phyloP scores from a whole-genome alignment of 129 eudicot species.

The Ambrosia artemisiifolia region DNA sequence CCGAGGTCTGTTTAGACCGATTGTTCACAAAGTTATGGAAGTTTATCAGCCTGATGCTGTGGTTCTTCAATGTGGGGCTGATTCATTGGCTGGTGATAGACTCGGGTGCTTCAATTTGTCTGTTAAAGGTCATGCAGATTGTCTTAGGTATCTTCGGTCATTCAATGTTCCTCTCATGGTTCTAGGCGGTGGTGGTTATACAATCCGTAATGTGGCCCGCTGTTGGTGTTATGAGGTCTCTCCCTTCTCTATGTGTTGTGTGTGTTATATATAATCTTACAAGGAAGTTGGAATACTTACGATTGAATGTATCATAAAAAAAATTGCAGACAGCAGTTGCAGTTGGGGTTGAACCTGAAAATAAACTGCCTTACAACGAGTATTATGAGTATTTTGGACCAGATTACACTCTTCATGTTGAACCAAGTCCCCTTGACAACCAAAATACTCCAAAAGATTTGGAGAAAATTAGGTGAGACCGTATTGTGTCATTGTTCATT shows the following conservation, averaged over 20 bases:
- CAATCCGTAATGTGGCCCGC: slow-evolving; percentile 81
- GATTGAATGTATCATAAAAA: background rate
- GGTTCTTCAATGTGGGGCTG: slow-evolving; percentile 96
- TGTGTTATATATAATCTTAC: background rate
- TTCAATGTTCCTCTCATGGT: slow-evolving; percentile 90
- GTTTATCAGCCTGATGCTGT: slow-evolving; percentile 94
- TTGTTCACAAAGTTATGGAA: slow-evolving; percentile 80
- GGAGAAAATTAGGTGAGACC: slow-evolving; percentile 68
- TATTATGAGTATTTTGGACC: slow-evolving; percentile 93
- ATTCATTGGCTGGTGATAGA: slow-evolving; percentile 92
- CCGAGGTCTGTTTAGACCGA: slow-evolving; percentile 66
- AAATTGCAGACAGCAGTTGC: slow-evolving; percentile 90
- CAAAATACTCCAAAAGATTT: slow-evolving; percentile 66
- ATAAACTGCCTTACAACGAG: slow-evolving; percentile 78
- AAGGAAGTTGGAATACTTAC: slow-evolving; percentile 12
- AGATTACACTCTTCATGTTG: slow-evolving; percentile 80
- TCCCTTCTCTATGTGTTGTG: slow-evolving; percentile 12
- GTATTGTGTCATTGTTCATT: background rate
- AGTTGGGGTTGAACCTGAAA: slow-evolving; percentile 93
- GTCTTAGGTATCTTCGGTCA: slow-evolving; percentile 76
- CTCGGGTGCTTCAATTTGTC: slow-evolving; percentile 92
- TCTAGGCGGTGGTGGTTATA: slow-evolving; percentile 92
- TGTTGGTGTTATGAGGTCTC: slow-evolving; percentile 98
- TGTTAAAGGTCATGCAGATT: slow-evolving; percentile 94
- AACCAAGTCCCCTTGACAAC: slow-evolving; percentile 65